Conservation (phyloP, 305 asterid species). For the Solanum hybrid region DNA sequence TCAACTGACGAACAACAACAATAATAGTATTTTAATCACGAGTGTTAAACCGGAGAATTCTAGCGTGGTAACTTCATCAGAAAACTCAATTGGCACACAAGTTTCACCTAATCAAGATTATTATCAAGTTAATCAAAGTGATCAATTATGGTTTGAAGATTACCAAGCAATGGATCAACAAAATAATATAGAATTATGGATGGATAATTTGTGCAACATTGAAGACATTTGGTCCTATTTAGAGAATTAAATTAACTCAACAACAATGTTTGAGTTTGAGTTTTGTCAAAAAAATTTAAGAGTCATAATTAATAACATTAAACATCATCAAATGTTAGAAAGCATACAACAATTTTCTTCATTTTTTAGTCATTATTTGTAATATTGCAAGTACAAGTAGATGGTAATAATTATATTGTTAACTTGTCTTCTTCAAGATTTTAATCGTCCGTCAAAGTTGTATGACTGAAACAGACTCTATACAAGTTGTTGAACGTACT, state of each 20-base stretch:
- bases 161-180: not conserved
- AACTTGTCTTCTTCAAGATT: not conserved
- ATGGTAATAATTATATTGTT: too few species aligned
- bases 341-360: not conserved
- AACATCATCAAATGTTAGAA: too few species aligned
- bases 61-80: not conserved
- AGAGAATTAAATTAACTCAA: not conserved
- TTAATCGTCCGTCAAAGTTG: too few species aligned
- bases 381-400: not conserved
- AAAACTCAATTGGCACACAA: not conserved
- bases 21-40: not conserved
- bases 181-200: not conserved
- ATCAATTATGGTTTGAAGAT: not conserved
- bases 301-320: not conserved
- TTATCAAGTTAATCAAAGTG: not conserved
- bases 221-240: not conserved
- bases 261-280: not conserved
- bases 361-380: not conserved
- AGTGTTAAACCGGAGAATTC: not conserved
- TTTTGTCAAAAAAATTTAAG: not conserved
- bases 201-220: not conserved
- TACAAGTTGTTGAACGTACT: not conserved
- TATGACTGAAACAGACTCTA: too few species aligned
- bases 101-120: not conserved
- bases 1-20: not conserved